Conservation (phyloP, 352 stramenopile genomes). For the Pythium dissimile region DNA sequence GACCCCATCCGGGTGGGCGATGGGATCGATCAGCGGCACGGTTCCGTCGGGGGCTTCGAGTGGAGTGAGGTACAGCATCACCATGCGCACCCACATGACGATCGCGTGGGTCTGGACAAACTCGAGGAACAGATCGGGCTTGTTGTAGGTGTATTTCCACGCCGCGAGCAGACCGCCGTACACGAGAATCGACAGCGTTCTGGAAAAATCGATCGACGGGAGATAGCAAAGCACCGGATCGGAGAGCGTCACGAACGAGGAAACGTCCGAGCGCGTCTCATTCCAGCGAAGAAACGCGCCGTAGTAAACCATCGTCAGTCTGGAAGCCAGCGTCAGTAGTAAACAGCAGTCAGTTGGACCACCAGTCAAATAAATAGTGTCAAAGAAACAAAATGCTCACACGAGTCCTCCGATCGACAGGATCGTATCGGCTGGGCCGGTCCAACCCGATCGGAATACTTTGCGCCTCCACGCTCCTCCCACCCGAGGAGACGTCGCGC, state of each 20-base stretch:
- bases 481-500: neutral
- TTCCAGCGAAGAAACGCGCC: conserved; percentile 30
- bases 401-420: conserved; percentile 1
- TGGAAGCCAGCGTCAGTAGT: neutral
- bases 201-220: conserved; percentile 26
- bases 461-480: conserved; percentile 21
- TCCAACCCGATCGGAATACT: conserved; percentile 16
- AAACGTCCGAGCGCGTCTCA: conserved; percentile 27
- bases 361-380: no score
- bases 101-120: conserved; percentile 28
- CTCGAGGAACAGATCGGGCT: conserved; percentile 34
- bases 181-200: conserved; percentile 26
- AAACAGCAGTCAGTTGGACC: no score
- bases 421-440: conserved; percentile 8
- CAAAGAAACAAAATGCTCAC: conserved; percentile 5
- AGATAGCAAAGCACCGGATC: conserved; percentile 30
- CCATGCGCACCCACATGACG: conserved; percentile 37
- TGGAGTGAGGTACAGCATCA: conserved; percentile 31
- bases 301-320: conserved; percentile 27
- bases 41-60: conserved; percentile 25
- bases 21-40: conserved; percentile 30
- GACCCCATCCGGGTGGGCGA: conserved; percentile 24
- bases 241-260: conserved; percentile 21
- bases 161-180: conserved; percentile 26
- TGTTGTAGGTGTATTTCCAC: conserved; percentile 27